Evolutionary conservation across 2,329 filamentous ascomycete genomes (phyloP).

Genomic region (Neoscytalidium dimidiatum): DNA sequence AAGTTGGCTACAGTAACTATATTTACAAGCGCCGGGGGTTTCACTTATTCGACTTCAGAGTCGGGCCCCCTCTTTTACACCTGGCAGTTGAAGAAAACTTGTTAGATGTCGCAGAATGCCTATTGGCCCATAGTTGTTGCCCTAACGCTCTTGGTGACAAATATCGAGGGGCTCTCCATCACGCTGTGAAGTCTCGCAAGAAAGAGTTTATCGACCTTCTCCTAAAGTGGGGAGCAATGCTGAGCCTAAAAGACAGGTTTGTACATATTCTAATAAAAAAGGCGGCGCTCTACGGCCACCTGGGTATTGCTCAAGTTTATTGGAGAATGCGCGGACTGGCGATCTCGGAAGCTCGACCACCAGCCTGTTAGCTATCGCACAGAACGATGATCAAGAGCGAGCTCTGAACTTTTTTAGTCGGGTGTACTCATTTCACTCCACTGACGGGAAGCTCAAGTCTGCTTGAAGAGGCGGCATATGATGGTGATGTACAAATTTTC

Average conservation of each 20-base stretch:
- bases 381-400: too few relatives aligned
- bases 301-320: neutral
- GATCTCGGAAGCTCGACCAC: too few relatives aligned
- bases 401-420: too few relatives aligned
- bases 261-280: neutral
- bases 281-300: neutral
- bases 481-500: too few relatives aligned
- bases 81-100: neutral
- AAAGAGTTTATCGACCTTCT: neutral
- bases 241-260: neutral
- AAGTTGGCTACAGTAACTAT: neutral
- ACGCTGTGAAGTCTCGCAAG: neutral
- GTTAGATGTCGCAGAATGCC: neutral
- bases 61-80: neutral
- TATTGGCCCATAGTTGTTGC: neutral
- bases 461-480: too few relatives aligned
- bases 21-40: too few relatives aligned
- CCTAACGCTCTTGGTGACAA: neutral
- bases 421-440: too few relatives aligned
- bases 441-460: too few relatives aligned
- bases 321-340: too few relatives aligned
- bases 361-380: too few relatives aligned
- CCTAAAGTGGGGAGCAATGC: neutral
- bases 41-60: too few relatives aligned
- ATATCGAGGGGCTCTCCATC: neutral